Percentiles rank a stretch among this genome's conserved stretches.
phyloP scores from a whole-genome alignment of 331 rosid species.

The Quercus phellos region DNA sequence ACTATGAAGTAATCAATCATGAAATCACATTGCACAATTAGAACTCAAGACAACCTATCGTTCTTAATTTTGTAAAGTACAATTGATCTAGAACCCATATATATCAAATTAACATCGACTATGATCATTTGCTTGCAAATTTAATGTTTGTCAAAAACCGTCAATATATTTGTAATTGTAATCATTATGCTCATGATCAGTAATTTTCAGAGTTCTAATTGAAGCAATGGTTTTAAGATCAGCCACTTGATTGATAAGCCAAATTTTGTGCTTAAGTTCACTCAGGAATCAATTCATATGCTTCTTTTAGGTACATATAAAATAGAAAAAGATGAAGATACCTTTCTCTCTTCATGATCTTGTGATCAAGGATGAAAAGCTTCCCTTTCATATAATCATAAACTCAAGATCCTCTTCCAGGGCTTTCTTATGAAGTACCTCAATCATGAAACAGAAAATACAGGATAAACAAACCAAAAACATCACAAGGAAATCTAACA shows the following conservation, averaged over 20 bases:
- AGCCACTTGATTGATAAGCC: neutral
- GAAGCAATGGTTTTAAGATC: neutral
- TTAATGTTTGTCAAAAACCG: neutral
- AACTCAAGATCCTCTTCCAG: neutral
- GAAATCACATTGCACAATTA: neutral
- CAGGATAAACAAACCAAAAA: too few relatives aligned
- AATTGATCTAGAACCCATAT: neutral
- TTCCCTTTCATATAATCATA: neutral
- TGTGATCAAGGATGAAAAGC: neutral
- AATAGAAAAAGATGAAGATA: neutral
- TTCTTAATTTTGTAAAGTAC: neutral
- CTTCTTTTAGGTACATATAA: neutral
- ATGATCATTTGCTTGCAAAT: neutral
- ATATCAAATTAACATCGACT: neutral
- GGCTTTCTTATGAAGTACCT: neutral
- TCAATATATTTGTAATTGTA: neutral
- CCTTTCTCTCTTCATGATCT: neutral
- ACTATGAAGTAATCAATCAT: neutral
- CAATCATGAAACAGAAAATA: too few relatives aligned
- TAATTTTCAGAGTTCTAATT: neutral
- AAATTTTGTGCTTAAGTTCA: neutral
- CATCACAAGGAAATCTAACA: neutral
- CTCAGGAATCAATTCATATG: neutral
- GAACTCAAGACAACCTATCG: neutral
- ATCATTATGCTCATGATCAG: neutral